Evolutionary conservation across 768 basidiomycete species (phyloP).

Genomic region (Boletus tomentosulus): DNA sequence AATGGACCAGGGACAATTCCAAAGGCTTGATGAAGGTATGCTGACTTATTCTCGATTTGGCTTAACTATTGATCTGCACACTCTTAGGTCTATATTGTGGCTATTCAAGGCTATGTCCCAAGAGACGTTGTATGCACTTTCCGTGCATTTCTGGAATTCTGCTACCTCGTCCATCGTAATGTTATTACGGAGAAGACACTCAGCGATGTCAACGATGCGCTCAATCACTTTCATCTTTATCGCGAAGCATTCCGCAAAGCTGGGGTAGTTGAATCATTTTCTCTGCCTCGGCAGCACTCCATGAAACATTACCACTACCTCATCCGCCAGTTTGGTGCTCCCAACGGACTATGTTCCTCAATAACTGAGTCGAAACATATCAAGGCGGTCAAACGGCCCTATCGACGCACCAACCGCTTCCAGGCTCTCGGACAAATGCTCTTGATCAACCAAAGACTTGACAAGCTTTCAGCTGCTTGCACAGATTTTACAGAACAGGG

Average conservation of each 20-base stretch:
- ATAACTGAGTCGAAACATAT: background rate
- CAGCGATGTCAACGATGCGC: conserved; percentile 8
- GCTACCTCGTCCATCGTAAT: conserved; percentile 8
- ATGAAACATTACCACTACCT: conserved; percentile 3
- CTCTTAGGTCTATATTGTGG: conserved; percentile 26
- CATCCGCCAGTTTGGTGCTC: background rate
- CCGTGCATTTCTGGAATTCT: conserved; percentile 12
- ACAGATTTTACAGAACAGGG: background rate
- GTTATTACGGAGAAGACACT: conserved; percentile 20
- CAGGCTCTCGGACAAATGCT: background rate
- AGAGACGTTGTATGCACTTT: conserved; percentile 14
- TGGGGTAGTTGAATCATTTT: conserved; percentile 17
- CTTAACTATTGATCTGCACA: too few species aligned
- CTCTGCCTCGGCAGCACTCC: conserved; percentile 32
- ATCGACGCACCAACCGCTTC: background rate
- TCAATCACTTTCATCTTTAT: conserved; percentile 22
- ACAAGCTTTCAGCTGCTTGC: background rate
- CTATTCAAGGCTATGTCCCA: conserved; percentile 24
- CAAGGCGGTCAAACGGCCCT: background rate
- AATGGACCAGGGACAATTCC: too few species aligned
- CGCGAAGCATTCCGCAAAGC: conserved; percentile 12
- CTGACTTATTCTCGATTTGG: too few species aligned
- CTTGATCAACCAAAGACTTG: background rate
- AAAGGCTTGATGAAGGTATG: too few species aligned
- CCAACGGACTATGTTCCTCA: background rate